Evolutionary conservation across 2,329 filamentous ascomycete species (phyloP).

Genomic region (Dothideomycetes sp.): DNA sequence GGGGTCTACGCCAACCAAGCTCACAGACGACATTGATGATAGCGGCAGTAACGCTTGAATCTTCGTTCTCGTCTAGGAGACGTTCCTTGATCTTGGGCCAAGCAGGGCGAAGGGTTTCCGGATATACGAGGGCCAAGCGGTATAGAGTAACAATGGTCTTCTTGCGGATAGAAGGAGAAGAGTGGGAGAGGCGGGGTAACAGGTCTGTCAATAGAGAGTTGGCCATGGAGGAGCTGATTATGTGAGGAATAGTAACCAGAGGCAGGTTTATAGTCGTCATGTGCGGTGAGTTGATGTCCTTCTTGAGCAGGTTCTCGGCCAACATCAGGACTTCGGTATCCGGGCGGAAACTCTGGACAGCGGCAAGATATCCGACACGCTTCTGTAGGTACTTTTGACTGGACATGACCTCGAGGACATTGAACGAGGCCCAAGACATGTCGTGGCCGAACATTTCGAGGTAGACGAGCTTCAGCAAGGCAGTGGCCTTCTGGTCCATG

Average conservation of each 20-base stretch:
- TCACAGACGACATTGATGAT: conserved; percentile 97
- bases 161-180: conserved; percentile 76
- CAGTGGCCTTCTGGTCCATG: conserved; percentile 95
- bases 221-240: conserved; percentile 86
- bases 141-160: conserved; percentile 95
- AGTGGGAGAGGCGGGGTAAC: conserved; percentile 77
- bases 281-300: conserved; percentile 69
- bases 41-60: conserved; percentile 86
- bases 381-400: conserved; percentile 92
- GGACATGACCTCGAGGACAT: conserved; percentile 98
- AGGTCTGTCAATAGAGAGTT: conserved; percentile 82
- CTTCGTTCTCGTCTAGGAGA: conserved; percentile 80
- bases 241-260: conserved; percentile 81
- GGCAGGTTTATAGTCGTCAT: conserved; percentile 75
- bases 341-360: conserved; percentile 88
- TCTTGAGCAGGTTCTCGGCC: conserved; percentile 92
- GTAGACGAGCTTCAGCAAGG: conserved; percentile 90
- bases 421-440: conserved; percentile 99
- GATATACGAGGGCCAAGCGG: conserved; percentile 87
- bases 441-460: conserved; percentile 98
- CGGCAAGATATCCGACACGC: conserved; percentile 85
- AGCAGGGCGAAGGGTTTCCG: conserved; percentile 79
- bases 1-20: conserved; percentile 83
- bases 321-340: conserved; percentile 97
- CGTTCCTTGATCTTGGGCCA: conserved; percentile 98